Evolutionary conservation across 2,329 filamentous ascomycete species (phyloP).

Genomic region (Verticillium tricorpus): DNA sequence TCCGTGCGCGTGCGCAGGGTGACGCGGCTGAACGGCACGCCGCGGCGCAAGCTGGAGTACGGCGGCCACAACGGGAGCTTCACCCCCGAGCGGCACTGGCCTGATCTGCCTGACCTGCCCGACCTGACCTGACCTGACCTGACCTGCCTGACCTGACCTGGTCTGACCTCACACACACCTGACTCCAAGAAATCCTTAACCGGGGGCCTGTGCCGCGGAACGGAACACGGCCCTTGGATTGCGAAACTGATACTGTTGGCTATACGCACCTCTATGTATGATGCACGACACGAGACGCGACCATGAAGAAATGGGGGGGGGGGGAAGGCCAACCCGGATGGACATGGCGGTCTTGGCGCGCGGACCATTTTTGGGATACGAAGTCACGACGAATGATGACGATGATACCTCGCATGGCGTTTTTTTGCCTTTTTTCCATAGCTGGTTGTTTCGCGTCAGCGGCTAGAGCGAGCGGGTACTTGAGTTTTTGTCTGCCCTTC

Average conservation of each 20-base stretch:
- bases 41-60: neutral
- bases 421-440: neutral
- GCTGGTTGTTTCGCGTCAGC: neutral
- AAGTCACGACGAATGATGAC: neutral
- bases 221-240: no score
- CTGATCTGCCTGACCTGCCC: neutral
- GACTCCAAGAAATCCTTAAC: no score
- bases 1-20: neutral
- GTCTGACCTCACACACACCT: no score
- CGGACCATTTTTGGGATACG: neutral
- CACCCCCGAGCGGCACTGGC: neutral
- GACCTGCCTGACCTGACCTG: no score
- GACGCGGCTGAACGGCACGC: neutral
- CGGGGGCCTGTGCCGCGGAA: no score
- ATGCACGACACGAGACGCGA: no score
- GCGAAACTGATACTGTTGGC: no score
- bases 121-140: no score
- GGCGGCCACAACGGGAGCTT: neutral
- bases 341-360: neutral
- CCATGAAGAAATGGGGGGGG: no score
- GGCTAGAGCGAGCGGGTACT: neutral
- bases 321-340: no score
- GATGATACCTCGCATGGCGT: neutral
- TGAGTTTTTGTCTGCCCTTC: neutral
- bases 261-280: no score